A percentile compares a stretch with the other conserved stretches of the same genome.
Conservation (phyloP, 1,284 basidiomycete species). For the Anthracocystis setariae region DNA sequence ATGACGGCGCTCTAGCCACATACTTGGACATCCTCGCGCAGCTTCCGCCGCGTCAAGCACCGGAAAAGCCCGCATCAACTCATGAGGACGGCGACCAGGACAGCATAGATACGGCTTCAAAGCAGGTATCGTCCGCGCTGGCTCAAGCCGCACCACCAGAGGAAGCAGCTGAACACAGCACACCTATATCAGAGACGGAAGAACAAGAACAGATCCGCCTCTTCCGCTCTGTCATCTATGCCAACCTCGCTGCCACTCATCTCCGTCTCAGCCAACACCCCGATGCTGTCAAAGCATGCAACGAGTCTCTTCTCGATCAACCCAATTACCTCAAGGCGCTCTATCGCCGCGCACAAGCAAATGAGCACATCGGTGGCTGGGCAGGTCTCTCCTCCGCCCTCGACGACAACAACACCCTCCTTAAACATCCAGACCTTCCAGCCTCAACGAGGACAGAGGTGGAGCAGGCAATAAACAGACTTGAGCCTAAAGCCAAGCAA, state of each 20-base stretch:
- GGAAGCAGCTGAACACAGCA: neutral
- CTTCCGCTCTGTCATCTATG: constrained; percentile 71
- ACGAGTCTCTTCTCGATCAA: constrained; percentile 81
- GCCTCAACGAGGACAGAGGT: constrained; percentile 70
- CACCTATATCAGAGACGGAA: constrained; percentile 18
- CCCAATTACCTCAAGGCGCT: constrained; percentile 86
- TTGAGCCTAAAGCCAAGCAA: constrained; percentile 75
- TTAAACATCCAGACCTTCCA: constrained; percentile 74
- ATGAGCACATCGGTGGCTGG: constrained; percentile 83
- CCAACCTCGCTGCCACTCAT: constrained; percentile 83
- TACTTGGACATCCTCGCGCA: constrained; percentile 51
- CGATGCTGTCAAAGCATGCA: constrained; percentile 79
- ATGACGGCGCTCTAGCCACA: constrained; percentile 43
- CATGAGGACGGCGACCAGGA: neutral
- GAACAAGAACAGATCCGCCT: constrained; percentile 31
- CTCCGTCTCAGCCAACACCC: constrained; percentile 74
- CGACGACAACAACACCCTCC: constrained; percentile 77
- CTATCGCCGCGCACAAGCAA: constrained; percentile 84
- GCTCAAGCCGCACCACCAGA: neutral
- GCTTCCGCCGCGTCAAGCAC: constrained; percentile 28
- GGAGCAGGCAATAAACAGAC: constrained; percentile 8
- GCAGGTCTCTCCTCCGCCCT: constrained; percentile 81
- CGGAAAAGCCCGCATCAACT: constrained; percentile 1
- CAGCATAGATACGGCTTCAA: neutral
- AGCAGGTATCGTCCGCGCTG: neutral